These are phyloP conservation scores for Nakataea oryzae DNA, from an alignment of 2,329 filamentous ascomycete genomes.

Conservation along the genomic window DNA sequence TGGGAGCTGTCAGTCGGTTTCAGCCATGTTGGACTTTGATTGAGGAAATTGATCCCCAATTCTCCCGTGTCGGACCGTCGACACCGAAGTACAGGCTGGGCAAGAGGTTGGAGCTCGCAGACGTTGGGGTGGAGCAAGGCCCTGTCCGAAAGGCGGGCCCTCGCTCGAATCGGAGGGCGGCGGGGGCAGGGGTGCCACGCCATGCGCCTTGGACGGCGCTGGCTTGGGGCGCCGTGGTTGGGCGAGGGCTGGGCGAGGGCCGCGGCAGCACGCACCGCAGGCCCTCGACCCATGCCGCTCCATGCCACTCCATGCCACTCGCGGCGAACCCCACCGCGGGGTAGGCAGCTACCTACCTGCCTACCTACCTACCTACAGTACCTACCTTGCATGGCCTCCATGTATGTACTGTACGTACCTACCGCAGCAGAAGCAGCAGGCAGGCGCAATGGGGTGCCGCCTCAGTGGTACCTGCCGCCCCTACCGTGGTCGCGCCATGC, in stretches of 20 bases:
- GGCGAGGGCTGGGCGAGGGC: not conserved
- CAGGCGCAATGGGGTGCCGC: too few relatives aligned
- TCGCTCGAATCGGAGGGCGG: not conserved
- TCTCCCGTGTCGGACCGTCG: conserved; percentile 40
- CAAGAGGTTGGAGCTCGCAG: not conserved
- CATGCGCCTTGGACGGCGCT: not conserved
- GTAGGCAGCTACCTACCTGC: not conserved
- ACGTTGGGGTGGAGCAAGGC: not conserved
- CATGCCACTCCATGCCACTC: not conserved
- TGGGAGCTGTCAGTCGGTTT: conserved; percentile 6
- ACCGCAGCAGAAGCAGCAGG: too few relatives aligned
- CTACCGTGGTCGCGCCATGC: too few relatives aligned
- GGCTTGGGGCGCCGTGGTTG: not conserved
- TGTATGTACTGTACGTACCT: too few relatives aligned
- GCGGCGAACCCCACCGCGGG: not conserved
- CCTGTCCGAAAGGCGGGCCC: not conserved
- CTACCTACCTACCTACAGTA: not conserved
- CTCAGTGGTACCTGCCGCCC: too few relatives aligned
- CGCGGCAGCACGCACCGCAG: not conserved
- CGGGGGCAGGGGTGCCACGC: not conserved
- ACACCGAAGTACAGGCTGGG: conserved; percentile 33
- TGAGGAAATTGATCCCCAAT: conserved; percentile 15
- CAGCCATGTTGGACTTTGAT: conserved; percentile 11
- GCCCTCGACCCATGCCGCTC: not conserved
- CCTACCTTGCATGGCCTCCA: too few relatives aligned